These are phyloP conservation scores for Pilasporangium apinafurcum DNA, from an alignment of 352 stramenopile genomes.

Conservation along the genomic window DNA sequence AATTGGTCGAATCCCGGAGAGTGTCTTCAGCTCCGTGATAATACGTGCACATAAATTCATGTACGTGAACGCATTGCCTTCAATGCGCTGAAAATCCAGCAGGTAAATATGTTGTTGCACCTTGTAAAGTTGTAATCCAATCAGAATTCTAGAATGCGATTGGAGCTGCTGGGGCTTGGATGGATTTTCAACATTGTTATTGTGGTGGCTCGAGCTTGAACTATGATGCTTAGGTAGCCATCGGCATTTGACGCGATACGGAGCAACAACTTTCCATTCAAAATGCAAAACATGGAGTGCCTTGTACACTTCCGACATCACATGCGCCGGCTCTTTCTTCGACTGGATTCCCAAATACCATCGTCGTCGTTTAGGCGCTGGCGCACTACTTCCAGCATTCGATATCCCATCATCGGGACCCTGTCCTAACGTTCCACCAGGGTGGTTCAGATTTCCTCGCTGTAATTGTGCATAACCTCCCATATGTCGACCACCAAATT, in stretches of 20 bases:
- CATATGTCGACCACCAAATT: constrained; percentile 57
- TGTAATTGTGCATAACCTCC: neutral
- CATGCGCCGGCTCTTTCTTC: constrained; percentile 98
- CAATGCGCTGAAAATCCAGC: constrained; percentile 96
- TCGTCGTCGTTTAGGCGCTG: constrained; percentile 70
- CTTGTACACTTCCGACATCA: constrained; percentile 99
- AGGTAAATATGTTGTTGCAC: constrained; percentile 99
- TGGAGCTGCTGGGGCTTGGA: constrained; percentile 22
- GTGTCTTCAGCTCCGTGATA: constrained; percentile 98
- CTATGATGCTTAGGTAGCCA: constrained; percentile 76
- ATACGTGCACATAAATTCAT: constrained; percentile 99
- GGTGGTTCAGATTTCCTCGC: constrained; percentile 4
- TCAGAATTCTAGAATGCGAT: constrained; percentile 83
- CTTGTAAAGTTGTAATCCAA: constrained; percentile 96
- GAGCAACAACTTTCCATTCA: constrained; percentile 95
- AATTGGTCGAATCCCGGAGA: constrained; percentile 72
- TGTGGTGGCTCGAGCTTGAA: constrained; percentile 1
- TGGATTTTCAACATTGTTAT: constrained; percentile 16
- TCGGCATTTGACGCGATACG: constrained; percentile 96
- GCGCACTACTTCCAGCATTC: constrained; percentile 6
- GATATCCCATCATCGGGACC: constrained; percentile 27
- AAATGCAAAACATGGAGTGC: constrained; percentile 95
- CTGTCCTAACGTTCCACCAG: constrained; percentile 2
- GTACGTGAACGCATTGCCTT: constrained; percentile 98
- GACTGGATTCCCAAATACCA: constrained; percentile 99